Base-by-base conservation (phyloP, 2,329 filamentous ascomycete genomes). In the Trichoderma hamatum region DNA sequence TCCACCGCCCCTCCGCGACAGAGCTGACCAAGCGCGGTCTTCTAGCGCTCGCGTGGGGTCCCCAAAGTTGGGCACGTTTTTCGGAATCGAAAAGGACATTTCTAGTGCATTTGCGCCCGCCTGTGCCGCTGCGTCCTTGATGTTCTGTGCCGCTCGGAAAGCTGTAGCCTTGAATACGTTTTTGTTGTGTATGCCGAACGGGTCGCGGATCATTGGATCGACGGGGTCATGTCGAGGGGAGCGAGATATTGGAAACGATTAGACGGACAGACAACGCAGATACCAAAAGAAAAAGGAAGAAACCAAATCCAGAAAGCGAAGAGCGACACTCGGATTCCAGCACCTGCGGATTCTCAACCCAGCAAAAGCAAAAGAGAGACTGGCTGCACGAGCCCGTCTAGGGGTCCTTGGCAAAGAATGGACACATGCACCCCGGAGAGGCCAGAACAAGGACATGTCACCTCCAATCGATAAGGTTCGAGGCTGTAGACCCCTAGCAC, bases 71-170 rank as follows among this genome's bases (percentile, higher is more conserved):
- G 90, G 90, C n/a, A 90, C 84, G 80, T 91, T 89, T 77, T 86
- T 88, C 19, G 91, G 90, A 46, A 91, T 81, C 60, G 86, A 83
- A 80, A 92, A 93, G 61, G 87, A 82, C 88, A 90, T 90, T 71
- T 84, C 83, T 73, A 84, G 79, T 63, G 82, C 84, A 78, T 84
- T 79, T 65, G 81, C 77, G 74, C 83, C 80, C 71, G 80, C 84
- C 78, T 84, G 84, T 72, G 83, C 80, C 71, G 84, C 84, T 73
- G 82, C 81, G 70, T 83, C 81, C 71, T 79, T 81, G 71, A 85
- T 78, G 65, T 84, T 76, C 66, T 78, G 77, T 68, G 79, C 81
- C 72, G 82, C 80, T 71, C 80, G 82, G 60, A 82, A 80, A 69
- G 84, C 83, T 63, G 84, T 82, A 30, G 79, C 78, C 78, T 82